Conservation (phyloP, 1,284 basidiomycete species). For the Microbotryum silenes-acaulis region DNA sequence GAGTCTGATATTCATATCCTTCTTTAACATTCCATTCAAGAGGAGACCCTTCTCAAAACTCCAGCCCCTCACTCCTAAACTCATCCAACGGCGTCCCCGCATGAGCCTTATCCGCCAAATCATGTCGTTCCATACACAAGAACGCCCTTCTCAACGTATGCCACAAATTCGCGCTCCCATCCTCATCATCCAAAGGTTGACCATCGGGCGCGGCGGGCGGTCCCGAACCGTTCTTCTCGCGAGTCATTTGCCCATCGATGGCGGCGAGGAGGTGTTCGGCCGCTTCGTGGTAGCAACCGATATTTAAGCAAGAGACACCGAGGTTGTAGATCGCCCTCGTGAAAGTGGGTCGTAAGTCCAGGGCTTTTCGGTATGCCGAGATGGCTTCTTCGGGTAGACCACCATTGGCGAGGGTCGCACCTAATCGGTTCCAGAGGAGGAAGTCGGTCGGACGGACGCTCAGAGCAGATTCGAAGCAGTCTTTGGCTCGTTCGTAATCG, state of each 20-base stretch:
- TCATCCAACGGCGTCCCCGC: conserved; percentile 31
- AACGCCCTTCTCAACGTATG: conserved; percentile 80
- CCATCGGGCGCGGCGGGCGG: conserved; percentile 7
- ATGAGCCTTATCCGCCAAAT: conserved; percentile 33
- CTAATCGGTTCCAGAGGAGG: conserved; percentile 90
- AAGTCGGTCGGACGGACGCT: conserved; percentile 86
- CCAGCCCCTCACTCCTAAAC: conserved; percentile 36
- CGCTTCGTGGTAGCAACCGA: conserved; percentile 90
- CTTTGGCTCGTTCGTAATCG: conserved; percentile 85
- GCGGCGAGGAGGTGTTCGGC: conserved; percentile 94
- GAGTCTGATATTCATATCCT: too few relatives aligned
- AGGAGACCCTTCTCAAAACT: conserved; percentile 23
- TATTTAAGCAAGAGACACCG: conserved; percentile 65
- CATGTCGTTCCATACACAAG: conserved; percentile 53
- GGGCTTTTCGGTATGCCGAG: conserved; percentile 84
- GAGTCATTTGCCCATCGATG: conserved; percentile 63
- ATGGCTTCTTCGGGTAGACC: conserved; percentile 92
- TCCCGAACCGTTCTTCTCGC: conserved; percentile 41
- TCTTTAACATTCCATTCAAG: too few relatives aligned
- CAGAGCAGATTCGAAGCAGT: conserved; percentile 87
- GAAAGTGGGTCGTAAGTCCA: conserved; percentile 90
- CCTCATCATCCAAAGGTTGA: conserved; percentile 51
- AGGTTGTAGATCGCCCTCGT: conserved; percentile 94
- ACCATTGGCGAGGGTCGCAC: conserved; percentile 91
- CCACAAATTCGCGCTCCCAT: conserved; percentile 75